Base-by-base conservation (phyloP, 2,329 filamentous ascomycete species). In the Sporothrix pseudoabietina region DNA sequence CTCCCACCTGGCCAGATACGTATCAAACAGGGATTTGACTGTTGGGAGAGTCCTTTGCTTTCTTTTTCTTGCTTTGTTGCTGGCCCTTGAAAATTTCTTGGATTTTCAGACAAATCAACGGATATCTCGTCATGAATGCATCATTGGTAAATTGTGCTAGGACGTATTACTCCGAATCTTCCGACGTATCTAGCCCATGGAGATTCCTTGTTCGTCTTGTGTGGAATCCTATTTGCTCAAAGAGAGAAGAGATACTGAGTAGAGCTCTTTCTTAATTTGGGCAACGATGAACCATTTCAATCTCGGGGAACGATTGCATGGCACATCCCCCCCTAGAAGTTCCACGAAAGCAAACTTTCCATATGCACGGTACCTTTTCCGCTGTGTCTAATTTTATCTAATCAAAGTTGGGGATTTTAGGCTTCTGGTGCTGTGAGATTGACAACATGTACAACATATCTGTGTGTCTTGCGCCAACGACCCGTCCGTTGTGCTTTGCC, bases 121-220 rank as follows among this genome's bases (percentile, higher is more conserved):
- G 63, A 26, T 22, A 65, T 52, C 44, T 65, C 65, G 65, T 68
- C 65, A 68, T 68, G 65, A 16, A 44, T n/a, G 44, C 65, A 68
- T 68, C 65, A 68, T 68, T 47, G 26, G 26, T 22, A 47, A 47
- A 49, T 2, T 32, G 35, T 35, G 35, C 35, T 35, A 35, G 8
- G 26, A 26, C 26, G 26, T 26, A 26, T 26, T 26, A 26, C 26
- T 26, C 26, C 26, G 26, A 1, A 26, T 26, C 26, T 26, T 26
- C 26, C 26, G 26, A 26, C 26, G 26, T 26, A 26, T 26, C 26
- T 26, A 16, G 30, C 22, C 9, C 22, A 19, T 8, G 35, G 8
- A 14, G 22, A 16, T 16, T 41, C 44, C 44, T 63, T 26, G 16
- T 52, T 52, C 26, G 41, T 26, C n/a, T 12, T 54, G 49, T 49